Conservation (phyloP, 208 protist genomes). For the Phytomonas francai region DNA sequence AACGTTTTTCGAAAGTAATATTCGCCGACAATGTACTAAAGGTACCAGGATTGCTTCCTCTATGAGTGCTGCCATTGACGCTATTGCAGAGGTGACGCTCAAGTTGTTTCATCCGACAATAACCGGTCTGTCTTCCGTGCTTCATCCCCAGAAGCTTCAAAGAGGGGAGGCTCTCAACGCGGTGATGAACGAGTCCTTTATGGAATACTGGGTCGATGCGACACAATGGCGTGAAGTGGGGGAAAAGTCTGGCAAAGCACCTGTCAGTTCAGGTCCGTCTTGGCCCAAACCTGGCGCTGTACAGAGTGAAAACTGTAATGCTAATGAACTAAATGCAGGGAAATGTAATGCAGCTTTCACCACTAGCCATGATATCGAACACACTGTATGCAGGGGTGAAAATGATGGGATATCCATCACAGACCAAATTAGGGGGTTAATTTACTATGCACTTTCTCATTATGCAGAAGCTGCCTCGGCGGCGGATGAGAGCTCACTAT, state of each 20-base stretch:
- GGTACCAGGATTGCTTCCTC: neutral
- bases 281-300: neutral
- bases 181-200: neutral
- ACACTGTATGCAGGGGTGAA: neutral
- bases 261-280: neutral
- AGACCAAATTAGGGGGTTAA: neutral
- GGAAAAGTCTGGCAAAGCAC: neutral
- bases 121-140: neutral
- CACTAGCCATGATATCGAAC: neutral
- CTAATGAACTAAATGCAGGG: neutral
- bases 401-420: neutral
- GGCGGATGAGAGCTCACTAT: constrained; percentile 24
- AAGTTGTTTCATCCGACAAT: constrained; percentile 29
- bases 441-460: neutral
- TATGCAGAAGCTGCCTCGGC: constrained; percentile 10
- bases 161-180: neutral
- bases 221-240: neutral
- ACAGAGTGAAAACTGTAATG: neutral
- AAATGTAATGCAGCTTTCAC: neutral
- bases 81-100: constrained; percentile 46
- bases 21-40: neutral
- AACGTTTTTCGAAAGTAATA: constrained; percentile 12
- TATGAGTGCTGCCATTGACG: constrained; percentile 28
- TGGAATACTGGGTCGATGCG: neutral
- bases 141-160: neutral